These are phyloP conservation scores for Aegilops umbellulata DNA, from an alignment of 176 grass and related monocot species.

Conservation along the genomic window DNA sequence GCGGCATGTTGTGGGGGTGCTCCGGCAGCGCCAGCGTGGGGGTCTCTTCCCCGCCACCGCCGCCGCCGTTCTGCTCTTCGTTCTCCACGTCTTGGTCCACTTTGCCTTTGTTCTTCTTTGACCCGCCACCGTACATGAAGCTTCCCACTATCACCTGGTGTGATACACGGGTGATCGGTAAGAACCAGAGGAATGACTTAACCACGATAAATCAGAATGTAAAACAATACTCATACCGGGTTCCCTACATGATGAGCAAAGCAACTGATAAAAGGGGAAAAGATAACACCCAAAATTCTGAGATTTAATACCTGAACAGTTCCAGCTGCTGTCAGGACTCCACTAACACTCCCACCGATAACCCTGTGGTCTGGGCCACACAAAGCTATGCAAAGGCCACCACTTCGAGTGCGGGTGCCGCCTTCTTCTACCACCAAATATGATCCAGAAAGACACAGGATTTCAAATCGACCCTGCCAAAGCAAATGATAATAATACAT, in stretches of 20 bases:
- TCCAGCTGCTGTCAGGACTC: slow-evolving; percentile 72
- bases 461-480: slow-evolving; percentile 89
- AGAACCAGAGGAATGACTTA: not conserved
- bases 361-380: slow-evolving; percentile 74
- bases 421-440: slow-evolving; percentile 71
- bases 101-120: slow-evolving; percentile 67
- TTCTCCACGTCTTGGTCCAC: slow-evolving; percentile 7
- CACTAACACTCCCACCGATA: slow-evolving; percentile 78
- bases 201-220: not conserved
- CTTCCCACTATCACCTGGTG: slow-evolving; percentile 71
- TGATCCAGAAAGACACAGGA: slow-evolving; percentile 88
- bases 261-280: not conserved
- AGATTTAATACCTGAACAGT: slow-evolving; percentile 70
- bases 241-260: not conserved
- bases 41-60: not conserved
- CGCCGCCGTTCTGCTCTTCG: slow-evolving; percentile 29
- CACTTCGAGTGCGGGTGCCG: slow-evolving; percentile 55
- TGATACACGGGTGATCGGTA: not conserved
- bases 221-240: not conserved
- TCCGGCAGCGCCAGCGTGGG: slow-evolving; percentile 4
- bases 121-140: slow-evolving; percentile 59
- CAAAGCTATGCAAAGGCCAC: slow-evolving; percentile 80
- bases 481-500: slow-evolving; percentile 12
- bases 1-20: slow-evolving; percentile 21
- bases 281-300: not conserved